These are phyloP conservation scores for Phytophthora sansomeana DNA, from an alignment of 352 stramenopile species.

Conservation along the genomic window DNA sequence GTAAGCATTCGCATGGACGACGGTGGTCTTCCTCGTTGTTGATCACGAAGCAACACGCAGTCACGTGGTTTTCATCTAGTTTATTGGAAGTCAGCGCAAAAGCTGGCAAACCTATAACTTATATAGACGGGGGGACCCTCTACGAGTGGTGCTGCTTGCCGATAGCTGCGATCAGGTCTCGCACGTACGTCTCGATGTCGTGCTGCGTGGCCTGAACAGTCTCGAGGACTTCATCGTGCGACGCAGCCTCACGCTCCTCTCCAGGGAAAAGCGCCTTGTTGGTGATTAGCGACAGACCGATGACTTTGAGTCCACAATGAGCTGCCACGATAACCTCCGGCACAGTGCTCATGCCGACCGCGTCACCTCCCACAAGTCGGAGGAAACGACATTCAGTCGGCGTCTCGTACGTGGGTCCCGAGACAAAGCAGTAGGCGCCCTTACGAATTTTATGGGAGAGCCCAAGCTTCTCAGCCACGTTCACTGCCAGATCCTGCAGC, in stretches of 20 bases:
- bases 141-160: constrained; percentile 34
- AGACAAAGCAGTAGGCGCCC: constrained; percentile 97
- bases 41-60: not conserved
- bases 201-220: constrained; percentile 80
- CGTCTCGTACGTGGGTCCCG: constrained; percentile 97
- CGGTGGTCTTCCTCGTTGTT: not conserved
- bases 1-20: not conserved
- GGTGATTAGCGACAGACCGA: constrained; percentile 97
- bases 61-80: not conserved
- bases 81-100: constrained; percentile 4
- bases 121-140: constrained; percentile 11
- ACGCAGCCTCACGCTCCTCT: constrained; percentile 82
- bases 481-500: constrained; percentile 84
- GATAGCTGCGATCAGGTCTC: constrained; percentile 42
- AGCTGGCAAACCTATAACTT: constrained; percentile 28
- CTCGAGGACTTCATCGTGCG: constrained; percentile 95
- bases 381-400: constrained; percentile 95
- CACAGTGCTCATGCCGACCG: constrained; percentile 97
- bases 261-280: constrained; percentile 93
- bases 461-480: constrained; percentile 82
- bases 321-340: constrained; percentile 96
- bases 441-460: constrained; percentile 85
- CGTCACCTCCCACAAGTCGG: constrained; percentile 91
- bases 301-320: constrained; percentile 95
- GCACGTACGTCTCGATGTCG: constrained; percentile 52